Percentiles rank a stretch among this genome's conserved stretches.
phyloP scores from a whole-genome alignment of 257 asterid species.

The Fraxinus cuspidata region DNA sequence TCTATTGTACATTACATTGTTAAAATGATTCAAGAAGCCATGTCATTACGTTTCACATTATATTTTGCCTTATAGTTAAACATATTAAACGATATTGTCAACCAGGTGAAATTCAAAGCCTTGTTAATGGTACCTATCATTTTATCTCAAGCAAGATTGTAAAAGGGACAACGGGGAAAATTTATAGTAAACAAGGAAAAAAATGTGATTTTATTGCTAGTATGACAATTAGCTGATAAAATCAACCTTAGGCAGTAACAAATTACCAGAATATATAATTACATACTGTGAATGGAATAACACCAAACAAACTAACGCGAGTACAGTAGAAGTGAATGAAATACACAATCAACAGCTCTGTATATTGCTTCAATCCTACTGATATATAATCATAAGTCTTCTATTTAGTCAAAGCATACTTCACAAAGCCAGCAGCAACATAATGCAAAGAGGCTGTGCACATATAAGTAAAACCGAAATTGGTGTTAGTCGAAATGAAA shows the following conservation, averaged over 20 bases:
- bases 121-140: not conserved
- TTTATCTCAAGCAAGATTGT: no score
- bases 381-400: not conserved
- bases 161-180: no score
- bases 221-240: not conserved
- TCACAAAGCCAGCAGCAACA: slow-evolving; percentile 87
- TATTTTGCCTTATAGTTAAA: not conserved
- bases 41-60: not conserved
- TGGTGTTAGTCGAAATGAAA: not conserved
- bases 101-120: not conserved
- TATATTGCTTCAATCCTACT: not conserved
- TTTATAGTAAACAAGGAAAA: no score
- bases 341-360: not conserved
- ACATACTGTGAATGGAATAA: slow-evolving; percentile 11
- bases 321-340: not conserved
- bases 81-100: no score
- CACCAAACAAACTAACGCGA: not conserved
- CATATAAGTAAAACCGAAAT: not conserved
- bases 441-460: slow-evolving; percentile 69
- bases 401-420: slow-evolving; percentile 39
- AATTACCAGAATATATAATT: not conserved
- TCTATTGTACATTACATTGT: slow-evolving; percentile 21
- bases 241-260: not conserved
- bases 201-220: not conserved
- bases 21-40: slow-evolving; percentile 12